These are phyloP conservation scores for Gracilaria gracilis DNA, from an alignment of 23 red algal genomes.

Conservation along the genomic window DNA sequence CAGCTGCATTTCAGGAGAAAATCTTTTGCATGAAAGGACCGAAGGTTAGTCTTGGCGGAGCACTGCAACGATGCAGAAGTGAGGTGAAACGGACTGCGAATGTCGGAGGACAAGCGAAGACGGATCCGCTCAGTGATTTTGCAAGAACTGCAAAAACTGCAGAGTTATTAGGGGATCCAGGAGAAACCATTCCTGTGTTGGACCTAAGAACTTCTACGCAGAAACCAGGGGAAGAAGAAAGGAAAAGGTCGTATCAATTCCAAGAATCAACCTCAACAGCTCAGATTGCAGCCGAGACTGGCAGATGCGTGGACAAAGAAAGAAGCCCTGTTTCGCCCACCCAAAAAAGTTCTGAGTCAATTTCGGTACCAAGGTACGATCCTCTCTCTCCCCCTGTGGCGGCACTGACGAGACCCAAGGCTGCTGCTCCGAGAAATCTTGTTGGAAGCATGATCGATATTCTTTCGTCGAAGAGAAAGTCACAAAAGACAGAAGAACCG, in stretches of 20 bases:
- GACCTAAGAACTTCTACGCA: background rate
- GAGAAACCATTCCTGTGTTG: constrained; percentile 6
- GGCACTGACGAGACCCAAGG: constrained; percentile 37
- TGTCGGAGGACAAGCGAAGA: background rate
- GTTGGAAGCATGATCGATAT: constrained; percentile 68
- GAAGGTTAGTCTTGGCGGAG: background rate
- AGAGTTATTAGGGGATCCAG: constrained; percentile 9
- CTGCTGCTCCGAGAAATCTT: constrained; percentile 34
- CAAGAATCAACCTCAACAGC: background rate
- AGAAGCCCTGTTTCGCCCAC: background rate
- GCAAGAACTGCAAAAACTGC: background rate
- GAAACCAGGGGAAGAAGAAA: background rate
- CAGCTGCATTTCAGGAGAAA: constrained; percentile 72
- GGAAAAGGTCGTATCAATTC: background rate
- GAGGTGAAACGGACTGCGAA: background rate
- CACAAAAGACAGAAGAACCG: constrained; percentile 5
- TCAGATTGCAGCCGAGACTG: background rate
- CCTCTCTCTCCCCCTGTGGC: constrained; percentile 51
- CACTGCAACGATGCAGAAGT: background rate
- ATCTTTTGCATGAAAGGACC: constrained; percentile 74
- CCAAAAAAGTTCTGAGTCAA: constrained; percentile 14
- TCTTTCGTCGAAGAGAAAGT: constrained; percentile 20
- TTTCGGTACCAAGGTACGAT: constrained; percentile 21
- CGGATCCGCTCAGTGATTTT: constrained; percentile 5
- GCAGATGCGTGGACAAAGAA: background rate